phyloP scores from a whole-genome alignment of 2,329 filamentous ascomycete species.

The Aspergillus terreus region DNA sequence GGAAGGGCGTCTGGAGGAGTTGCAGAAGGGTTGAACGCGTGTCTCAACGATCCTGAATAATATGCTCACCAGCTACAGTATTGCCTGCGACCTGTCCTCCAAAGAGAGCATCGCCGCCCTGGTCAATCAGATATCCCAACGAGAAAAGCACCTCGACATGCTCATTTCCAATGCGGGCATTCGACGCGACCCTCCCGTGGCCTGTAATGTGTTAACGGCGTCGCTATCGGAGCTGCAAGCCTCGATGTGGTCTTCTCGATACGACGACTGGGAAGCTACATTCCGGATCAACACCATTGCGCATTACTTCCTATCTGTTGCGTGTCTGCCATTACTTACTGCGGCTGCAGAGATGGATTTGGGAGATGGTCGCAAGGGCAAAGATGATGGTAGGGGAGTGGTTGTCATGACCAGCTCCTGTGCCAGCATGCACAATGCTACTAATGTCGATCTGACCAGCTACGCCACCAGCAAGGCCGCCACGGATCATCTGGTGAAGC shows the following conservation, averaged over 20 bases:
- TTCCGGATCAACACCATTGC: slow-evolving; percentile 50
- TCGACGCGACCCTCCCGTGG: slow-evolving; percentile 40
- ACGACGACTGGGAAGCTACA: slow-evolving; percentile 44
- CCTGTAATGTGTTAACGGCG: slow-evolving; percentile 45
- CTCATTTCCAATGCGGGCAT: slow-evolving; percentile 51
- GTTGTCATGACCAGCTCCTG: slow-evolving; percentile 51
- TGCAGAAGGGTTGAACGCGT: slow-evolving; percentile 33
- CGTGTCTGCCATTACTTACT: slow-evolving; percentile 43
- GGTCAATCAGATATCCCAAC: slow-evolving; percentile 27
- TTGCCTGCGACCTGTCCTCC: slow-evolving; percentile 8
- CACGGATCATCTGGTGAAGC: slow-evolving; percentile 49
- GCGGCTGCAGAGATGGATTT: slow-evolving; percentile 34
- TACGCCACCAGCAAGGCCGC: slow-evolving; percentile 52
- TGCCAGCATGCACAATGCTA: slow-evolving; percentile 52
- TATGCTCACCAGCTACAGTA: neutral
- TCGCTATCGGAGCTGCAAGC: slow-evolving; percentile 41
- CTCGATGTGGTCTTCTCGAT: slow-evolving; percentile 46
- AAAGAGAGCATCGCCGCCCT: slow-evolving; percentile 40
- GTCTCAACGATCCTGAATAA: neutral
- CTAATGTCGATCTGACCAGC: slow-evolving; percentile 51
- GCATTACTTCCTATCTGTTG: slow-evolving; percentile 49
- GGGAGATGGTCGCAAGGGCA: slow-evolving; percentile 23
- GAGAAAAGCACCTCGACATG: slow-evolving; percentile 44
- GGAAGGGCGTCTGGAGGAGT: slow-evolving; percentile 35
- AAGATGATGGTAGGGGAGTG: slow-evolving; percentile 43